These are phyloP conservation scores for Hypericum androsaemum DNA, from an alignment of 345 rosid genomes.

Conservation along the genomic window DNA sequence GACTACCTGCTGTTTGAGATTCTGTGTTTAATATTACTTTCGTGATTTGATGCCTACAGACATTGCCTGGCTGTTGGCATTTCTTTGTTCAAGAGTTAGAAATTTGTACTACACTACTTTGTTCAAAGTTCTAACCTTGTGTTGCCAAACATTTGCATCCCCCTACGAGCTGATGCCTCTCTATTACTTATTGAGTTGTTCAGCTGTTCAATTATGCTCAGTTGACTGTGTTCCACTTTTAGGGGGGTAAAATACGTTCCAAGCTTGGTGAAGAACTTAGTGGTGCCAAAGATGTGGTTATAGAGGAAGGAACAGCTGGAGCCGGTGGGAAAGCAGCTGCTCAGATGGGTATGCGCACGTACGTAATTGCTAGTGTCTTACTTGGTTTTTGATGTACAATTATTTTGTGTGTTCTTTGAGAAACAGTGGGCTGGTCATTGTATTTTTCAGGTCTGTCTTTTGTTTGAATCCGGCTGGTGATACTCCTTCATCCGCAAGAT, in stretches of 20 bases:
- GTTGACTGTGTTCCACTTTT: slow-evolving; percentile 11
- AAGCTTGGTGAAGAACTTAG: slow-evolving; percentile 68
- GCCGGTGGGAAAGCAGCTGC: slow-evolving; percentile 76
- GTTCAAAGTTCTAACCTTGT: too few relatives aligned
- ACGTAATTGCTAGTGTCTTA: neutral
- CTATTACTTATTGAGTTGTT: too few relatives aligned
- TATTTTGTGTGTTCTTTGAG: neutral
- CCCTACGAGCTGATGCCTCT: too few relatives aligned
- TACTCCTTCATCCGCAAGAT: slow-evolving; percentile 93
- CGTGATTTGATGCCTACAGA: too few relatives aligned
- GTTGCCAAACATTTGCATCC: too few relatives aligned
- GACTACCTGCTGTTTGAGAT: too few relatives aligned
- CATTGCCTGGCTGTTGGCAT: too few relatives aligned
- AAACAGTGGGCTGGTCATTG: slow-evolving; percentile 11
- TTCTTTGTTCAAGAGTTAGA: too few relatives aligned
- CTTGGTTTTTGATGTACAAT: neutral
- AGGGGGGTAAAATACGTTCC: slow-evolving; percentile 96
- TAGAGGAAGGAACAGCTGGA: slow-evolving; percentile 83
- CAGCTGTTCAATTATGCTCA: slow-evolving; percentile 6
- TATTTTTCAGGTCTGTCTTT: slow-evolving; percentile 54
- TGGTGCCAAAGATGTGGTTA: slow-evolving; percentile 39
- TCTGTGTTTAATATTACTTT: too few relatives aligned
- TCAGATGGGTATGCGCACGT: slow-evolving; percentile 88
- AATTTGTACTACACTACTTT: too few relatives aligned
- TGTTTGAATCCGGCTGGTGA: slow-evolving; percentile 98